Base-by-base conservation (phyloP, 441 rosid genomes). In the Metrosideros polymorpha region DNA sequence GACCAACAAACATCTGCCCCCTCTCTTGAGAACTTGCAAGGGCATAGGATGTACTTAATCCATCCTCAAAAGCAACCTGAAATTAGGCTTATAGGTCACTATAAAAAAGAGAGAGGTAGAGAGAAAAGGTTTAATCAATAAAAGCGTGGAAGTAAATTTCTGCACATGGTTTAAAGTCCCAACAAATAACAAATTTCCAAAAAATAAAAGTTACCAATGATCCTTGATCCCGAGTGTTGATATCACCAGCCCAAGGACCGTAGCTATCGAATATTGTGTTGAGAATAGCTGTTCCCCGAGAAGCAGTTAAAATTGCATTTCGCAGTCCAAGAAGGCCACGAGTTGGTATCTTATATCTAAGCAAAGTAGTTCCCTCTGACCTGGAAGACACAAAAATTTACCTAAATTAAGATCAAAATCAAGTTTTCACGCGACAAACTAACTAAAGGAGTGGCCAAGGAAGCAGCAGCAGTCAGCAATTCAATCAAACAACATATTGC, bases 241-340 rank as follows among this genome's bases (percentile, higher is more conserved):
- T 95, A 61, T 97, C 99, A 52, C 99, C 98, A 61, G 97, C 99
- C 98, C 96, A 95, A 86, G 93, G 95, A 82, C 99, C 98, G 84
- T 96, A 97, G 87, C 97, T 92, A 89, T 97, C 99, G 85, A 95
- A 96, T 84, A 97, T 87, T 39, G 99, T 97, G 94, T 95, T 95
- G 84, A 97, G 96, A 89, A 95, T 91, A 84, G 99, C 99, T 47
- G 99, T 97, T 85, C 99, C 99, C 24, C 99, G 98, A 87, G 99
- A 94, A 89, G 98, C 99, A 86, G 99, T 96, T 89, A 97, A 92
- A 87, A 97, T 95, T 87, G 99, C 98, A 92, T 97, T 97, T 89
- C 99, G 93, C 93, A 97, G 82, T 87, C 99, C 99, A 84, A 97
- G 96, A 93, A 97, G 99, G 82, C 99, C 99, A 86, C 99, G 99